Evolutionary conservation across 2,329 filamentous ascomycete species (phyloP), one percentile per base, ranked within the genome.

Genomic region (Monilinia polystroma): DNA sequence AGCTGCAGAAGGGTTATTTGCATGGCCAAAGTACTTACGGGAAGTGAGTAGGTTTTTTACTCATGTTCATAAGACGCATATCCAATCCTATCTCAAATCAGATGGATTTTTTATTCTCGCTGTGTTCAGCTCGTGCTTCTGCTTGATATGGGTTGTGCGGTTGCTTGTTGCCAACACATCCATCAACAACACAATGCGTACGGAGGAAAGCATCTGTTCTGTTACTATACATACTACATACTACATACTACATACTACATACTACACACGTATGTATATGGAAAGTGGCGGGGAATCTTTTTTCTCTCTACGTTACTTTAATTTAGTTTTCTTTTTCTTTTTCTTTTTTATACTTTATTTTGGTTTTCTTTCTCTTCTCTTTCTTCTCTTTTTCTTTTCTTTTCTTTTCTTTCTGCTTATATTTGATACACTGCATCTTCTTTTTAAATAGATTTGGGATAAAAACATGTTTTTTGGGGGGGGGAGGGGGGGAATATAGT

Each of bases 141-240:
- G 45, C 32, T 49, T 51, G 29, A 38, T 66, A 60, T 47, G 29
- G 49, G 54, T 60, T 66, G 57, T 62, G 55, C 41, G 52, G 43
- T 65, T 60, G 63, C 56, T 62, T 66, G 64, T 62, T 66, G 64
- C 64, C 64, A 66, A 43, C 64, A 66, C 64, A 66, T 66, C 56
- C 56, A 53, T 66, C 45, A 12, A 51, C 45, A 38, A 38, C 58
- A 62, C 64, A 54, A 54, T 62, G 56, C 49, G 56, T 51, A 62
- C n/a, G 63, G 38, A 53, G 56, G 38, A 62, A 52, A 62, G 64
- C 56, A 62, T 41, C 16, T 60, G 38, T 29, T 66, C 64, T 52
- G 56, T 29, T 55, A 43, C 49, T 20, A 11, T n/a, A 55, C 43
- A 63, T 23, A 54, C n/a, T 52, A 63, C 47, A 54, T 52, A 52